Evolutionary conservation across 345 rosid species (phyloP).

Genomic region (Brassica juncea): DNA sequence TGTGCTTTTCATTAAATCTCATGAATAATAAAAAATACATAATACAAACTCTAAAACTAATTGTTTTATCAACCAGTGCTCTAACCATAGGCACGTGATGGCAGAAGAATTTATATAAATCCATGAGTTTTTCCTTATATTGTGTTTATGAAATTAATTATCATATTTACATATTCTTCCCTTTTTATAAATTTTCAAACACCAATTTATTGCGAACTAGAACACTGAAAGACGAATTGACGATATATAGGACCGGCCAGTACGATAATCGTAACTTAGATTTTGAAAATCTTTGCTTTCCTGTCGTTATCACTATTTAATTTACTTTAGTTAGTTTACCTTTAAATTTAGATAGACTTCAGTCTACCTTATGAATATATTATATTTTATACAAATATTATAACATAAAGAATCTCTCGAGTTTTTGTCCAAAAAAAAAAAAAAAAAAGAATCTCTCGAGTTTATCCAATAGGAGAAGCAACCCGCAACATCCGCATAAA

Average conservation of each 20-base stretch:
- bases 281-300: constrained; percentile 3
- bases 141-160: background rate
- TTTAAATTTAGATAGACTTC: constrained; percentile 32
- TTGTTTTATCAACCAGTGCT: background rate
- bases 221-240: constrained; percentile 16
- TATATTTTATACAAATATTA: constrained; percentile 22
- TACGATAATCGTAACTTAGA: constrained; percentile 21
- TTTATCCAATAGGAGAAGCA: constrained; percentile 39
- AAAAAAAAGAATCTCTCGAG: constrained; percentile 29
- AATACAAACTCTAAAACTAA: background rate
- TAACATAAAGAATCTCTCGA: constrained; percentile 27
- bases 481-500: constrained; percentile 39
- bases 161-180: background rate
- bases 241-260: constrained; percentile 23
- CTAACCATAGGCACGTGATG: background rate
- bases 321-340: constrained; percentile 12
- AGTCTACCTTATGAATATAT: constrained; percentile 14
- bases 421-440: no score
- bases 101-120: background rate
- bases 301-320: constrained; percentile 29
- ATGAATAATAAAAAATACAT: background rate
- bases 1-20: background rate
- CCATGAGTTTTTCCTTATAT: background rate
- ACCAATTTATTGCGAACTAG: constrained; percentile 25
- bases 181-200: background rate